Percentiles rank a stretch among this genome's conserved stretches.
Conservation (phyloP, 306 rosid genomes). For the Hylodesmum podocarpum region DNA sequence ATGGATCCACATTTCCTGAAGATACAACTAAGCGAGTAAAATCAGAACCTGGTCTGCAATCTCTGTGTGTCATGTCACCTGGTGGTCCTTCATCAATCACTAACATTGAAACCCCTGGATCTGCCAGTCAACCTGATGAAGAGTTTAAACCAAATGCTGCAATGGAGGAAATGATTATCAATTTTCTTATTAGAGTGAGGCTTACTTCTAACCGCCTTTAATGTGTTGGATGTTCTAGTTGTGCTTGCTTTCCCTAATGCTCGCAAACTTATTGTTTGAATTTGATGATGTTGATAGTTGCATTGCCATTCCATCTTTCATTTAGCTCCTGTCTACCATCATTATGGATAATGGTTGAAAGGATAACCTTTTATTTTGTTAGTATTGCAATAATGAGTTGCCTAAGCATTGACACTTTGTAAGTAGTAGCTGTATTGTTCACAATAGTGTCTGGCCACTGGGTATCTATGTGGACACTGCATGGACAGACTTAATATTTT, state of each 20-base stretch:
- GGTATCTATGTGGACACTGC: background rate
- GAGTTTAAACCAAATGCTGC: constrained; percentile 99
- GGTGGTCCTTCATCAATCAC: constrained; percentile 95
- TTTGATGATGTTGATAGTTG: constrained; percentile 1
- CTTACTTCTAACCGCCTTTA: constrained; percentile 29
- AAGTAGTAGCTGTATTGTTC: background rate
- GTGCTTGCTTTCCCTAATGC: background rate
- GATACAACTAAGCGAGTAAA: constrained; percentile 90
- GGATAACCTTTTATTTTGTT: constrained; percentile 19
- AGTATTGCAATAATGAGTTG: background rate
- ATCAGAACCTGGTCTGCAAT: constrained; percentile 94
- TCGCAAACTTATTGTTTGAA: constrained; percentile 11
- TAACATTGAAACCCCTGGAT: constrained; percentile 93
- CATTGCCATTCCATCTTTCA: background rate
- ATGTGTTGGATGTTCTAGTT: constrained; percentile 14
- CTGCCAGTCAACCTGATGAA: constrained; percentile 91
- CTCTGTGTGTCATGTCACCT: constrained; percentile 92
- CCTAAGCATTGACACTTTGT: background rate
- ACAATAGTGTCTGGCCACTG: background rate
- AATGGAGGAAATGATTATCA: constrained; percentile 99
- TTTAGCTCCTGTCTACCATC: background rate
- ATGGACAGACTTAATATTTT: background rate
- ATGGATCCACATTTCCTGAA: constrained; percentile 84
- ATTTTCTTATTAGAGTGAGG: constrained; percentile 92
- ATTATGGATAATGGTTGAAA: background rate